Evolutionary conservation across 192 early-diverging fungal species (phyloP).

Genomic region (Coemansia sp.): DNA sequence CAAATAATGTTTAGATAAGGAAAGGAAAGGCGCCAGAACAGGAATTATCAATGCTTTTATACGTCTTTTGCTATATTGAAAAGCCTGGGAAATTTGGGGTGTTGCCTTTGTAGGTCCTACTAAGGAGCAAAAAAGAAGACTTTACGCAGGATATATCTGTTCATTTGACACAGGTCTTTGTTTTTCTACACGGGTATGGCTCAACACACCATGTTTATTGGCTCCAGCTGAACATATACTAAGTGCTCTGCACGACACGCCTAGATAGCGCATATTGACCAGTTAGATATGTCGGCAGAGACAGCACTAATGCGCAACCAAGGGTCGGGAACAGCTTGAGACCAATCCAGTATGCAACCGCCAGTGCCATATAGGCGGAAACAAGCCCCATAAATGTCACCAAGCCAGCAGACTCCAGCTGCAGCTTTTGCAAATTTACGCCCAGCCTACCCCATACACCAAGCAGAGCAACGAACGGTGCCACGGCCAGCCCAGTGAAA

Average conservation of each 20-base stretch:
- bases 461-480: constrained; percentile 24
- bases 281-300: constrained; percentile 45
- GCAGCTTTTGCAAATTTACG: constrained; percentile 28
- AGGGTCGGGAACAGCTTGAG: constrained; percentile 44
- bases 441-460: constrained; percentile 39
- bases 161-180: no score
- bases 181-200: no score
- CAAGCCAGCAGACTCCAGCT: constrained; percentile 22
- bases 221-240: neutral
- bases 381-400: constrained; percentile 39
- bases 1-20: neutral
- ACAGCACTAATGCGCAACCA: constrained; percentile 42
- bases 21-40: neutral
- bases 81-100: no score
- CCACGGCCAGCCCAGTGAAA: constrained; percentile 22
- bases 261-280: constrained; percentile 42
- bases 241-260: constrained; percentile 22
- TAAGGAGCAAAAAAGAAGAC: neutral
- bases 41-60: no score
- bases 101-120: no score
- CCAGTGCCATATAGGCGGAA: constrained; percentile 42
- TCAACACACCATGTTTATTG: neutral
- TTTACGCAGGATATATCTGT: neutral
- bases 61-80: no score
- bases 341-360: constrained; percentile 50